Evolutionary conservation across 2,329 filamentous ascomycete species (phyloP).

Genomic region (Penicillium sp.): DNA sequence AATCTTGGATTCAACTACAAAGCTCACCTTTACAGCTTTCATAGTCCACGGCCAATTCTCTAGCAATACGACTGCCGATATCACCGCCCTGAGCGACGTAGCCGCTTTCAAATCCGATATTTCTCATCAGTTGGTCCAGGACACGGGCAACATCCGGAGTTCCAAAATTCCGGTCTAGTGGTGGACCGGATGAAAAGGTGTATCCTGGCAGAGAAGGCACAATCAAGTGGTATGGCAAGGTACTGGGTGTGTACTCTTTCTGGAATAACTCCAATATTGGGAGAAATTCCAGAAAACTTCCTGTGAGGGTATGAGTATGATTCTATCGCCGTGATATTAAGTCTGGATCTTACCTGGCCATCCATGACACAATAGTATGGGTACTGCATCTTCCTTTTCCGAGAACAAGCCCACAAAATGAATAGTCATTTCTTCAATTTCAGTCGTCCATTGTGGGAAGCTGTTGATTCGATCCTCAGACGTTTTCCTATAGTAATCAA

Average conservation of each 20-base stretch:
- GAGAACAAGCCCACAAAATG: conserved; percentile 55
- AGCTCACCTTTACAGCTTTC: conserved; percentile 32
- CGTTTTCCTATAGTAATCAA: conserved; percentile 26
- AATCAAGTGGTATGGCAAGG: conserved; percentile 32
- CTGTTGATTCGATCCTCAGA: conserved; percentile 48
- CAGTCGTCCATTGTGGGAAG: conserved; percentile 52
- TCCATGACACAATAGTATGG: conserved; percentile 46
- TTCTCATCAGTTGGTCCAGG: conserved; percentile 31
- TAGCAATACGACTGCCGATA: conserved; percentile 29
- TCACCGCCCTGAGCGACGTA: conserved; percentile 36
- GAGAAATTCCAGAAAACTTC: conserved; percentile 36
- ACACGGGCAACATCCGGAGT: conserved; percentile 27
- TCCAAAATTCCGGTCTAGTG: conserved; percentile 27
- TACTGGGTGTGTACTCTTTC: conserved; percentile 26
- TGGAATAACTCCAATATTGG: conserved; percentile 30
- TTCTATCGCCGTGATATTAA: background rate
- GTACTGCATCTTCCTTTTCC: conserved; percentile 46
- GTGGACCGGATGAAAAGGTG: conserved; percentile 31
- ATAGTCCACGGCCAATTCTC: conserved; percentile 25
- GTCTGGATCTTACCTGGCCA: conserved; percentile 28
- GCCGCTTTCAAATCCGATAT: conserved; percentile 29
- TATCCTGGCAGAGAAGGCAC: conserved; percentile 35
- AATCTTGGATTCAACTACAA: background rate
- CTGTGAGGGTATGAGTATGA: conserved; percentile 7
- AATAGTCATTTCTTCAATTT: conserved; percentile 44